A percentile compares a stretch with the other conserved stretches of the same genome.
These are phyloP conservation scores for Ormosia emarginata DNA, from an alignment of 306 rosid genomes.

Conservation along the genomic window DNA sequence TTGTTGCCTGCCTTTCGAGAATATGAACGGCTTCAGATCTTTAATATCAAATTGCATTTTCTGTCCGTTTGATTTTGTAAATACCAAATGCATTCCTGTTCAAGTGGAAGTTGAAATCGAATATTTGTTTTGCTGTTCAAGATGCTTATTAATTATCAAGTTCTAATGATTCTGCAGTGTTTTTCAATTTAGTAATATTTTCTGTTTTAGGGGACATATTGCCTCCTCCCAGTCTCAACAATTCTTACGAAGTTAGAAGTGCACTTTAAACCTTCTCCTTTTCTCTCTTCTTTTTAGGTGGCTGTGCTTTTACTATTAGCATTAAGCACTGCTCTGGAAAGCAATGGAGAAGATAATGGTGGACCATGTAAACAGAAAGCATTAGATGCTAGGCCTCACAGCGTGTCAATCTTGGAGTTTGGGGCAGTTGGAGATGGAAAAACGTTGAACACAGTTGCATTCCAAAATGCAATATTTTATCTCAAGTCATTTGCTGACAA, in stretches of 20 bases:
- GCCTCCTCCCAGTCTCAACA: neutral
- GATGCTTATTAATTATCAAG: neutral
- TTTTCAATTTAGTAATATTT: neutral
- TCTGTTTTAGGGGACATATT: neutral
- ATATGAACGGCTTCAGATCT: neutral
- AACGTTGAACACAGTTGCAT: constrained; percentile 62
- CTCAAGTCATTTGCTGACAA: constrained; percentile 68
- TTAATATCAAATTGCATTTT: neutral
- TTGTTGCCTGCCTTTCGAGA: neutral
- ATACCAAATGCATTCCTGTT: neutral
- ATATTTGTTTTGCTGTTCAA: neutral
- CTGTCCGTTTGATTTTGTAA: neutral
- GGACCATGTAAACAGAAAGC: constrained; percentile 29
- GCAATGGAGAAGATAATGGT: constrained; percentile 21
- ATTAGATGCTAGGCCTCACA: constrained; percentile 55
- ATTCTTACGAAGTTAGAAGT: neutral
- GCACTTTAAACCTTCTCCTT: neutral
- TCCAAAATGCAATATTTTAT: constrained; percentile 67
- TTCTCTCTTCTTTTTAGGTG: constrained; percentile 22
- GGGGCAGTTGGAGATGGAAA: constrained; percentile 80
- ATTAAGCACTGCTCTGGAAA: constrained; percentile 28
- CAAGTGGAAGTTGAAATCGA: neutral
- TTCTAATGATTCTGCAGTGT: neutral
- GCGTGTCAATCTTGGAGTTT: constrained; percentile 61
- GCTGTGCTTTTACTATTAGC: constrained; percentile 38